These are phyloP conservation scores for Coemansia reversa DNA, from an alignment of 192 early-diverging fungal genomes.

Conservation along the genomic window DNA sequence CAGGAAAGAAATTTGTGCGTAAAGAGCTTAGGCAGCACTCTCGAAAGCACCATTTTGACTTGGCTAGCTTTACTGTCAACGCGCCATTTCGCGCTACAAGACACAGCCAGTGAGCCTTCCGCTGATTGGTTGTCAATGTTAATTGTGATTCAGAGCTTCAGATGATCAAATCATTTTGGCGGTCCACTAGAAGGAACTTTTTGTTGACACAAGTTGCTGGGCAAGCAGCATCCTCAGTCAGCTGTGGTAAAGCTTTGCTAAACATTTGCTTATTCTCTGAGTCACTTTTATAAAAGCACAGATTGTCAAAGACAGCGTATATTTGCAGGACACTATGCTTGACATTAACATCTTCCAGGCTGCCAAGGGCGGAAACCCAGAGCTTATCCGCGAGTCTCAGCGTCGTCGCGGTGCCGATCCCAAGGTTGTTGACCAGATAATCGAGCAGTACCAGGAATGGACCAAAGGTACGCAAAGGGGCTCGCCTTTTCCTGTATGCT, in stretches of 20 bases:
- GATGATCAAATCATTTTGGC: not conserved
- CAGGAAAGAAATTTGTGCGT: not conserved
- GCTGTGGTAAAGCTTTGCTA: not conserved
- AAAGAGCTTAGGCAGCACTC: not conserved
- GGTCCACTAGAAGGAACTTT: not conserved
- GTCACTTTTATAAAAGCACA: not conserved
- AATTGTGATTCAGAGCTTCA: not conserved
- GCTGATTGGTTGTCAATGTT: not conserved
- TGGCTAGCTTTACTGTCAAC: not conserved
- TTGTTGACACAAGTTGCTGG: not conserved
- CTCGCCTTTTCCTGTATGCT: not conserved
- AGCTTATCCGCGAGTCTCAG: slow-evolving; percentile 91
- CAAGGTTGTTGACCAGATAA: slow-evolving; percentile 88
- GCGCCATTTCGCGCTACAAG: not conserved
- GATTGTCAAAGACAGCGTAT: not conserved
- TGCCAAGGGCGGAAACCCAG: slow-evolving; percentile 92
- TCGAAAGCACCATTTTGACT: no score
- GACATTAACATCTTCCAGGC: slow-evolving; percentile 90
- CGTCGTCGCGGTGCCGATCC: slow-evolving; percentile 79
- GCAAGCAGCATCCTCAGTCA: not conserved
- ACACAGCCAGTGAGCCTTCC: not conserved
- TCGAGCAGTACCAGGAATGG: slow-evolving; percentile 89
- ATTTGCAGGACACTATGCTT: slow-evolving; percentile 58
- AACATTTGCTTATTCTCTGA: not conserved
- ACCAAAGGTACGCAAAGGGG: slow-evolving; percentile 60